Evolutionary conservation across 805 yeast genomes (phyloP), one percentile per base, ranked within the genome.

Genomic region (Yarrowia sp.): DNA sequence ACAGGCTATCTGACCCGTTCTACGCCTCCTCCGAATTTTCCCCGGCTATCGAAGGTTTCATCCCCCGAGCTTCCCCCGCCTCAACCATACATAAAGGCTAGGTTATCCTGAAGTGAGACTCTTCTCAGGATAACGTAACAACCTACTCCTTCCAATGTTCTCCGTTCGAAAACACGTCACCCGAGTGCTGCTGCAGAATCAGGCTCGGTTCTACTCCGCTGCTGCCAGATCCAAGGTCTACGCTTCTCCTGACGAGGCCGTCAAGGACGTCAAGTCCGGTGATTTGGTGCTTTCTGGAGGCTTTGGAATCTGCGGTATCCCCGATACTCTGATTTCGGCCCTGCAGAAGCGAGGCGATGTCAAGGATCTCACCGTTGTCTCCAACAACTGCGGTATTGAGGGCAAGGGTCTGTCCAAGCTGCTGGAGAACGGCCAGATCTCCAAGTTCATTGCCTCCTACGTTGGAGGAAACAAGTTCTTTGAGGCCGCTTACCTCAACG

Each of bases 331-430:
- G 33, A 78, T 83, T 50, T 74, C 76, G 50, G 85, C 78, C 24
- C 72, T 83, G 30, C 67, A 76, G 33, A 71, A 74, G 14, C 76
- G 76, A 30, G 73, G 77, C 1, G 77, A 77, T 1, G 74, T 83
- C 60, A 73, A 71, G 15, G 73, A 79, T 55, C 76, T 83, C 44
- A 81, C 83, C 1, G 61, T 70, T 30, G 71, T 69, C 17, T 82
- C 85, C 17, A 83, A 83, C 73, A 83, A 83, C 69, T 84, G 83
- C 17, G 86, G 85, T 6, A 72, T 80, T 14, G 84, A 82, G 52
- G 79, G 79, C 36, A 70, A 78, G 33, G 86, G 86, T 3, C 74
- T 83, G 33, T 80, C 80, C 20, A 75, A 77, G 50, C 76, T 83
- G 42, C 73, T 83, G 20, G 78, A 74, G 55, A 73, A 77, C 24